A percentile compares a stretch with the other conserved stretches of the same genome.
These are phyloP conservation scores for Quercus glauca DNA, from an alignment of 306 rosid species.

Conservation along the genomic window DNA sequence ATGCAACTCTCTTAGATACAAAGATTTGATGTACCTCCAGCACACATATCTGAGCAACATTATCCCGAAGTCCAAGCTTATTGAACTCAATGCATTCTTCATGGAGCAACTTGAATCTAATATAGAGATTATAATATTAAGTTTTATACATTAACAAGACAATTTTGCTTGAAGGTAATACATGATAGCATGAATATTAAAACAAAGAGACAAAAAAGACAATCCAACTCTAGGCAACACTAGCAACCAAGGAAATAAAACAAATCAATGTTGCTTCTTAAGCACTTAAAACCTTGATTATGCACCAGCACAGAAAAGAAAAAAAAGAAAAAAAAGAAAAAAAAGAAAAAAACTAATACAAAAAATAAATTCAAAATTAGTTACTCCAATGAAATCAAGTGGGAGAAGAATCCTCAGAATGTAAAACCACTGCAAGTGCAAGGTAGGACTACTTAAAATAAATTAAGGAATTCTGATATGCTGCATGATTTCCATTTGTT, in stretches of 20 bases:
- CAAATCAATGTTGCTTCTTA: not conserved
- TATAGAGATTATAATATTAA: slow-evolving; percentile 3
- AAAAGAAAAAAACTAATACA: not conserved
- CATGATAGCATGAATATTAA: not conserved
- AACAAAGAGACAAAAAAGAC: slow-evolving; percentile 1
- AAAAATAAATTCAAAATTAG: no score
- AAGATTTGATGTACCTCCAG: slow-evolving; percentile 57
- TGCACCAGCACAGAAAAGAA: slow-evolving; percentile 1
- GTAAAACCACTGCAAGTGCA: not conserved
- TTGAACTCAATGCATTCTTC: slow-evolving; percentile 83
- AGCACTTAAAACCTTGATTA: not conserved
- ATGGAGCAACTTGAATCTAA: slow-evolving; percentile 72
- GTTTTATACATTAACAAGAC: slow-evolving; percentile 3
- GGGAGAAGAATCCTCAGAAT: not conserved
- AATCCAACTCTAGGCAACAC: not conserved
- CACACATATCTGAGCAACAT: slow-evolving; percentile 90
- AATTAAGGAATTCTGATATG: not conserved
- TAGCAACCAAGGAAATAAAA: not conserved
- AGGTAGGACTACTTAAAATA: not conserved
- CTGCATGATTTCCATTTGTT: not conserved
- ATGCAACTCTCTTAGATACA: not conserved
- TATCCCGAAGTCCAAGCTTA: slow-evolving; percentile 92
- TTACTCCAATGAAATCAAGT: not conserved
- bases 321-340: not conserved
- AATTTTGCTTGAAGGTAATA: not conserved